phyloP scores from a whole-genome alignment of 2,329 filamentous ascomycete species.

The Phaeosphaeriaceae sp. region DNA sequence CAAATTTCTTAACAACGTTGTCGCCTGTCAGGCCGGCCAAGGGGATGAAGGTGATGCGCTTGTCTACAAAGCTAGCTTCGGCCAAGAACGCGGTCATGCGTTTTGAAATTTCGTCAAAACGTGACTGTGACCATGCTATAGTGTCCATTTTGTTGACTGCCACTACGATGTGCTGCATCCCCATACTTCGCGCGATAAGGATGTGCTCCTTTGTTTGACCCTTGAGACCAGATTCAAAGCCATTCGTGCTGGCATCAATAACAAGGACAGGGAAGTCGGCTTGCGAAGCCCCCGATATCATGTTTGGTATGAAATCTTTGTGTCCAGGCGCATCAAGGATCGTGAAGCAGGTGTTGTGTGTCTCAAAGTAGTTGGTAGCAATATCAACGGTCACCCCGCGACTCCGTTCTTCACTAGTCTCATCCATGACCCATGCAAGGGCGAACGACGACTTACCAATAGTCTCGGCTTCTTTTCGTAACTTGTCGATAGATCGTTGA shows the following conservation, averaged over 20 bases:
- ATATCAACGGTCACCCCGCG: conserved; percentile 97
- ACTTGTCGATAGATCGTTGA: conserved; percentile 85
- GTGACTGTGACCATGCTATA: conserved; percentile 78
- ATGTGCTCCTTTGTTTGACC: conserved; percentile 96
- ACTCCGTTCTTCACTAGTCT: conserved; percentile 84
- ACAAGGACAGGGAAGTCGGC: conserved; percentile 96
- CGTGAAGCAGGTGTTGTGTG: conserved; percentile 83
- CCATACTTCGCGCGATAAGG: conserved; percentile 85
- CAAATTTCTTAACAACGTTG: conserved; percentile 73
- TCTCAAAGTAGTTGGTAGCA: conserved; percentile 93
- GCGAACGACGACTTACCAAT: conserved; percentile 96
- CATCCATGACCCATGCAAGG: conserved; percentile 95
- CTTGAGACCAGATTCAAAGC: conserved; percentile 90
- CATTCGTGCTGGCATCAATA: conserved; percentile 86
- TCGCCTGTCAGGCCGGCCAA: conserved; percentile 89
- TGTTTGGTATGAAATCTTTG: conserved; percentile 95
- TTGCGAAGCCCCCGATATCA: conserved; percentile 96
- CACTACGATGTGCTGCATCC: conserved; percentile 84
- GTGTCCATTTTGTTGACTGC: conserved; percentile 96
- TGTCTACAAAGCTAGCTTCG: conserved; percentile 79
- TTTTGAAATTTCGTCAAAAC: conserved; percentile 84
- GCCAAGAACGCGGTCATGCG: conserved; percentile 84
- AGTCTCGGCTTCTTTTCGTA: conserved; percentile 84
- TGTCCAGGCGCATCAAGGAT: conserved; percentile 96
- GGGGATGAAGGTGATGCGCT: conserved; percentile 85